These are phyloP conservation scores for Colletotrichum zoysiae DNA, from an alignment of 2,329 filamentous ascomycete species.

Conservation along the genomic window DNA sequence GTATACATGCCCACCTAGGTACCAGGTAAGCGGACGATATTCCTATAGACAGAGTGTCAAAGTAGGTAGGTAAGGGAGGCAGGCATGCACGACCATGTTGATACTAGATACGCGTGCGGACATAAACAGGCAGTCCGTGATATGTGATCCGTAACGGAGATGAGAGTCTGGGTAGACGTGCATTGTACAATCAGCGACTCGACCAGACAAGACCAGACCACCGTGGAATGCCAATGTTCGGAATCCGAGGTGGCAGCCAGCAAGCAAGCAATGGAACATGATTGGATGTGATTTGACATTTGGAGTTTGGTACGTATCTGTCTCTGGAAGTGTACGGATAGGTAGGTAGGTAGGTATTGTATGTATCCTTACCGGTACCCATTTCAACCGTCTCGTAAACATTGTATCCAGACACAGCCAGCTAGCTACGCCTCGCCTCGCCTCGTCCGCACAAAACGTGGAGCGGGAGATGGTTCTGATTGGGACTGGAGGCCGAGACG, in stretches of 20 bases:
- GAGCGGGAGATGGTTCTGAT: constrained; percentile 12
- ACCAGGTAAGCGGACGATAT: too few relatives aligned
- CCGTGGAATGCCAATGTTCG: neutral
- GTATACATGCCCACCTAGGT: too few relatives aligned
- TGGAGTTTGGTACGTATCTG: constrained; percentile 14
- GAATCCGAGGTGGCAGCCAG: too few relatives aligned
- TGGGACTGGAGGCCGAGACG: neutral
- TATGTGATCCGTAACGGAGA: neutral
- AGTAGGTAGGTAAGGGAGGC: too few relatives aligned
- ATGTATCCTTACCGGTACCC: neutral
- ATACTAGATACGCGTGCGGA: neutral
- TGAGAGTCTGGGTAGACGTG: neutral
- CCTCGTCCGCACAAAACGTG: constrained; percentile 4
- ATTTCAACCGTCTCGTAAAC: neutral
- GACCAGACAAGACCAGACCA: neutral
- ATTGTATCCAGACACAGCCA: too few relatives aligned
- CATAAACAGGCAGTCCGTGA: neutral
- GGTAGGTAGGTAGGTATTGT: neutral
- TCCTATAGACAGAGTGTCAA: too few relatives aligned
- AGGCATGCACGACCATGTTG: neutral
- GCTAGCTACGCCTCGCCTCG: neutral
- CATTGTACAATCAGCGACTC: neutral
- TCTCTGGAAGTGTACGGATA: too few relatives aligned
- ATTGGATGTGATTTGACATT: constrained; percentile 32
- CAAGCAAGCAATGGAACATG: too few relatives aligned